Evolutionary conservation across 331 rosid genomes (phyloP).

Genomic region (Malus hybrid): DNA sequence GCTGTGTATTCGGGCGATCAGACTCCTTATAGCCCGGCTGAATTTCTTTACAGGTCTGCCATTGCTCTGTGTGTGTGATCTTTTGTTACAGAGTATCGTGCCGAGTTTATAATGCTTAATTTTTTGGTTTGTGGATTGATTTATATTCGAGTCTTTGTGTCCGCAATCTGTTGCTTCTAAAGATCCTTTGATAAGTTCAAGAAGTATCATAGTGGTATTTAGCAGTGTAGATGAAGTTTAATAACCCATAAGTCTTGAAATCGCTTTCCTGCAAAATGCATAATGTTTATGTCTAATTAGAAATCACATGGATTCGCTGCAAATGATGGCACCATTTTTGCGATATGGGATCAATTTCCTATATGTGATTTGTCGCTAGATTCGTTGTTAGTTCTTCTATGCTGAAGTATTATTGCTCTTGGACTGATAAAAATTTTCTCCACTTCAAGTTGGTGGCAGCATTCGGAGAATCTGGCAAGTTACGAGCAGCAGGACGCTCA

Average conservation of each 20-base stretch:
- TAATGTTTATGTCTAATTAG: neutral
- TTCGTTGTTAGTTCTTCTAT: slow-evolving; percentile 1
- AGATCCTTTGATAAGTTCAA: slow-evolving; percentile 1
- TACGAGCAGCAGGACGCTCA: slow-evolving; percentile 96
- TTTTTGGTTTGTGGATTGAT: neutral
- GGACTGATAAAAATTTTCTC: slow-evolving; percentile 16
- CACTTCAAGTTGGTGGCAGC: slow-evolving; percentile 90
- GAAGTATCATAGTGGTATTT: neutral
- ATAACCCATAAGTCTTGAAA: neutral
- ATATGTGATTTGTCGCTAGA: neutral
- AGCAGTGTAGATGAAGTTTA: slow-evolving; percentile 10
- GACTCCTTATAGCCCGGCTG: slow-evolving; percentile 38
- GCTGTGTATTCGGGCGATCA: slow-evolving; percentile 33
- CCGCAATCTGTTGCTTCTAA: slow-evolving; percentile 12
- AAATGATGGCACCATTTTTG: neutral
- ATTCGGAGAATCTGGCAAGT: slow-evolving; percentile 72
- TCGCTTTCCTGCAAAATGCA: neutral
- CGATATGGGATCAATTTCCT: neutral
- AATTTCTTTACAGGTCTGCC: slow-evolving; percentile 47
- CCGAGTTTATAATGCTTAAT: neutral
- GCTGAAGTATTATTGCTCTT: neutral
- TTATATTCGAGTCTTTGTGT: neutral
- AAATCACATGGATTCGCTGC: neutral
- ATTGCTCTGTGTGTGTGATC: slow-evolving; percentile 20
- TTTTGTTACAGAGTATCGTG: slow-evolving; percentile 8